Conservation (phyloP, 768 basidiomycete species). For the Xanthoconium purpureum region DNA sequence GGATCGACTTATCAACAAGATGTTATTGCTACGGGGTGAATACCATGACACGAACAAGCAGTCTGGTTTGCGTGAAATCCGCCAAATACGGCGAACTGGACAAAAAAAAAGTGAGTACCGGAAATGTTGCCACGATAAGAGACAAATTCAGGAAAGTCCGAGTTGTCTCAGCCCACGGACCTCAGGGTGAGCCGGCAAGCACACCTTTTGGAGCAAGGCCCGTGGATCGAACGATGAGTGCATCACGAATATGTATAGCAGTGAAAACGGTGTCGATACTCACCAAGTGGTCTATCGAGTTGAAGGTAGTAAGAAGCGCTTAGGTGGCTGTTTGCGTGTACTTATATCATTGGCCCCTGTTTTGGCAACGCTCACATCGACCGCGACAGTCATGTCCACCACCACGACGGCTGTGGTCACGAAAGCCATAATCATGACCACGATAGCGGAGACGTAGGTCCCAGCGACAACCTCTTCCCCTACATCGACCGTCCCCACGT, state of each 20-base stretch:
- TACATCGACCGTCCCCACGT: conserved; percentile 82
- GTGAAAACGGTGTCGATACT: conserved; percentile 4
- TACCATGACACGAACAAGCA: conserved; percentile 9
- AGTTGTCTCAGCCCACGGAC: conserved; percentile 68
- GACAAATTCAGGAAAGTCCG: conserved; percentile 43
- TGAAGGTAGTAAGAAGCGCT: neutral
- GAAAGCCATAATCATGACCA: conserved; percentile 61
- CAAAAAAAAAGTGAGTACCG: conserved; percentile 7
- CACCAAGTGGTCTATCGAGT: conserved; percentile 1
- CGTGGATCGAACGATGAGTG: conserved; percentile 68
- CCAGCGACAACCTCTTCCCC: conserved; percentile 67
- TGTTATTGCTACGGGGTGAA: conserved; percentile 7
- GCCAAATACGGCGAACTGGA: neutral
- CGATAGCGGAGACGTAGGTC: conserved; percentile 44
- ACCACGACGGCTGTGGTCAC: conserved; percentile 51
- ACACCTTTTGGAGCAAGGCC: conserved; percentile 65
- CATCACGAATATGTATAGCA: conserved; percentile 42
- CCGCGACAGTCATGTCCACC: conserved; percentile 26
- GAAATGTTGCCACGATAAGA: neutral
- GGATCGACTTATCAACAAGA: conserved; percentile 16
- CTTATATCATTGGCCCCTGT: too few species aligned
- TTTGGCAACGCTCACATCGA: too few species aligned
- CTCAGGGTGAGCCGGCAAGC: conserved; percentile 75
- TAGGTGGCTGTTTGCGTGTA: too few species aligned
- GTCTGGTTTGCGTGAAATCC: conserved; percentile 4